A percentile compares a stretch with the other conserved stretches of the same genome.
phyloP scores from a whole-genome alignment of 2,329 filamentous ascomycete genomes.

The Penicillium sp. region DNA sequence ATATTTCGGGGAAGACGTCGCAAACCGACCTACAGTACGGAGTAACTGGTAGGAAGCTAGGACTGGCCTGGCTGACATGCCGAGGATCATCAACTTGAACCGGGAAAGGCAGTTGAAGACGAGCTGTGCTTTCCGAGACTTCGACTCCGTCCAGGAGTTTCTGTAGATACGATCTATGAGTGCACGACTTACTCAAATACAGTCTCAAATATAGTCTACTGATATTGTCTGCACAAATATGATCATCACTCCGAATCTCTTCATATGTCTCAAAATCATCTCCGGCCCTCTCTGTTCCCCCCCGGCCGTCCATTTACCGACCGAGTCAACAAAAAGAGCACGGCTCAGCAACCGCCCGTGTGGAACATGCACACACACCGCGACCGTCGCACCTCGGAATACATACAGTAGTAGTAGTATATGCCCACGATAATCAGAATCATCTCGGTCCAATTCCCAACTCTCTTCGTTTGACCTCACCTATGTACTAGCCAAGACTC shows the following conservation, averaged over 20 bases:
- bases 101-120: neutral
- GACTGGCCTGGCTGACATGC: neutral
- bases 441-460: constrained; percentile 3
- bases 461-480: neutral
- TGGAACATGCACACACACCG: constrained; percentile 5
- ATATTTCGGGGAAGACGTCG: neutral
- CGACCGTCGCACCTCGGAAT: constrained; percentile 3
- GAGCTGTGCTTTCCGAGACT: neutral
- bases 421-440: no score
- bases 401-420: neutral
- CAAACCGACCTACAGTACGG: neutral
- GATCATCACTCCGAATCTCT: neutral
- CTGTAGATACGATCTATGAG: neutral
- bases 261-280: constrained; percentile 18
- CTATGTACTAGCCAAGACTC: neutral
- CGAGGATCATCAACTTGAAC: neutral
- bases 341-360: constrained; percentile 12
- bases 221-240: neutral
- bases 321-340: neutral
- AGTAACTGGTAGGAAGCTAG: no score
- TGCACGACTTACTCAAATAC: neutral
- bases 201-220: neutral
- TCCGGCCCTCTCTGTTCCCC: neutral
- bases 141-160: no score
- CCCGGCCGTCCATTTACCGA: constrained; percentile 1